Base-by-base conservation (phyloP, 2,329 filamentous ascomycete species). In the Aspergillus versicolor region DNA sequence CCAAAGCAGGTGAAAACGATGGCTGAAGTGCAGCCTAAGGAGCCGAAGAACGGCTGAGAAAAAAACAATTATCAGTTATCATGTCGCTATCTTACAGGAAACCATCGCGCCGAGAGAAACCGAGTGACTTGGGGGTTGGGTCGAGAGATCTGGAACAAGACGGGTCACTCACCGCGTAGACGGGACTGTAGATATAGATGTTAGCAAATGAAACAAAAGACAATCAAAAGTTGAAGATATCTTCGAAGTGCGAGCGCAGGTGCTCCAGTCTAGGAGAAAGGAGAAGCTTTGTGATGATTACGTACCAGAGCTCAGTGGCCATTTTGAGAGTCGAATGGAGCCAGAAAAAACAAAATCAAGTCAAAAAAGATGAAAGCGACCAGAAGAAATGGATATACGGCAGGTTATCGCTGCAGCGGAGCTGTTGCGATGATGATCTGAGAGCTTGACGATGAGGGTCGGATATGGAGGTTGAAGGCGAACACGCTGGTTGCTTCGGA, bases 1-100 rank as follows among this genome's bases (percentile, higher is more conserved):
- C 94, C 92, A 70, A 96, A 88, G 80, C 91, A 96, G 77, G 92
- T 96, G 84, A 96, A 96, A 74, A 96, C 90, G 74, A 96, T 96
- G 79, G 92, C 91, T 66, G 87, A 89, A 71, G 88, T 94, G 86
- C 92, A 97, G 78, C 92, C 92, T 89, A 97, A 94, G 77, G 91
- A 92, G 82, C 92, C 92, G 74, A 97, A 97, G 83, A 97, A 97
- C 80, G 92, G 88, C 85, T 88, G 73, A 41, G 12, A 40, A 27
- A 24, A n/a, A 34, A 52, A 22, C 21, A 41, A 49, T 21, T 27
- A 21, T 49, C 15, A 53, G 37, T 37, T 44, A 40, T 46, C 42
- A 50, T 21, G 22, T 38, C 21, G 52, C 42, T 12, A 46, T 59
- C 47, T 49, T 52, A 46, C 54, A 46, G 49, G 37, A 19, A 49